phyloP scores from a whole-genome alignment of 768 basidiomycete genomes.

The Leccinellum rugosiceps region DNA sequence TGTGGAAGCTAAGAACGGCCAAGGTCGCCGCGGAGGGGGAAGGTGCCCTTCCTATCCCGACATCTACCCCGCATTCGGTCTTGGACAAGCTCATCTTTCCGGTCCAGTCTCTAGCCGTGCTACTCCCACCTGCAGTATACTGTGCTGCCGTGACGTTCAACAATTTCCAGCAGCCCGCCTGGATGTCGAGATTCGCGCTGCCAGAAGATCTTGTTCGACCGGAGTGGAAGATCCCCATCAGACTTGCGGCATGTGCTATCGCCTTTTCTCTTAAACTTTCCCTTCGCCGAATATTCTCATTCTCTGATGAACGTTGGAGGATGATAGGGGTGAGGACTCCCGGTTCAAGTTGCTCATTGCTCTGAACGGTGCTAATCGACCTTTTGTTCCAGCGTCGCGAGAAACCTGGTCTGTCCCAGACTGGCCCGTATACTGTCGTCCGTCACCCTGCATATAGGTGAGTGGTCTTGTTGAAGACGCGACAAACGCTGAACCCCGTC shows the following conservation, averaged over 20 bases:
- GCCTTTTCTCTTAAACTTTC: slow-evolving; percentile 17
- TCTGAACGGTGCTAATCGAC: background rate
- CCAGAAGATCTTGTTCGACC: slow-evolving; percentile 21
- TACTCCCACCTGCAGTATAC: slow-evolving; percentile 29
- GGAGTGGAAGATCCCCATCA: slow-evolving; percentile 24
- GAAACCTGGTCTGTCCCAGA: slow-evolving; percentile 27
- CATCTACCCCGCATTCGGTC: slow-evolving; percentile 13
- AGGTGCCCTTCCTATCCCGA: slow-evolving; percentile 17
- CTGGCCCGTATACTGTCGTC: slow-evolving; percentile 35
- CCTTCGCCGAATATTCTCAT: slow-evolving; percentile 7
- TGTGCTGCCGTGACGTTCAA: slow-evolving; percentile 26
- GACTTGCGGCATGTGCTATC: slow-evolving; percentile 28
- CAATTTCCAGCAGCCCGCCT: slow-evolving; percentile 34
- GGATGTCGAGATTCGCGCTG: slow-evolving; percentile 30
- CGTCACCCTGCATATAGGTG: slow-evolving; percentile 38
- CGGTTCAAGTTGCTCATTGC: background rate
- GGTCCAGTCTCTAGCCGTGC: slow-evolving; percentile 21
- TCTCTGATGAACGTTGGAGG: slow-evolving; percentile 30
- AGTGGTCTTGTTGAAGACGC: slow-evolving; percentile 1
- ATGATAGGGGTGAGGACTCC: slow-evolving; percentile 29
- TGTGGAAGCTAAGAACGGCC: slow-evolving; percentile 5
- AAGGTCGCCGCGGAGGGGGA: slow-evolving; percentile 7
- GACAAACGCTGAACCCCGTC: background rate
- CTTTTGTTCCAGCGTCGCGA: slow-evolving; percentile 24
- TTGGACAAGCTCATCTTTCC: slow-evolving; percentile 29